Base-by-base conservation (phyloP, 2,329 filamentous ascomycete species). In the Chaetothyriales sp. region DNA sequence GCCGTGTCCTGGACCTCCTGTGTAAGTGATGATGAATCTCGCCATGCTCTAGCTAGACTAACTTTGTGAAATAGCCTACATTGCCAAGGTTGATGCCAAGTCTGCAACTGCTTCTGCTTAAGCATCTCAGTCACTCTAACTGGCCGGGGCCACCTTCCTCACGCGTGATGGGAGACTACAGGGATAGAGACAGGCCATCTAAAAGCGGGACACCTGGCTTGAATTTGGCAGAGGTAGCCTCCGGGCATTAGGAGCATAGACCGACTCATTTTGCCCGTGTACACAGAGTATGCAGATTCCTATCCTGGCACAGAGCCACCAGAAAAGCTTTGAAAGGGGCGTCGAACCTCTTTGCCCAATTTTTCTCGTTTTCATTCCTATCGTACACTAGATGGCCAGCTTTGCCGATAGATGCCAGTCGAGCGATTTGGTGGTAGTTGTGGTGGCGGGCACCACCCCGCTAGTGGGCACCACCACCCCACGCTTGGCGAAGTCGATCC, bases 1-100 rank as follows among this genome's bases (percentile, higher is more conserved):
- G 89, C 77, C 92, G 85, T 81, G 85, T 89, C 65, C 75, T 89
- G 62, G 85, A 92, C 74, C 84, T 92, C 64, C 68, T 71, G 58
- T 56, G 67, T 70, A 66, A 66, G 67, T 63, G 43, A 49, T n/a
- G 43, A 49, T 43, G 50, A 42, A 32, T 18, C 36, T 51, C 49
- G 53, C 47, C 48, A 52, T 28, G 47, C 49, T 32, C 53, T 48
- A 51, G 53, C 26, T 48, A 18, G 19, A 28, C 48, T 47, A 43
- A 57, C 65, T 15, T 15, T 39, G 32, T 69, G 55, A 67, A 59
- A 22, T 80, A 69, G 75, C 77, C 73, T 84, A 88, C 77, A 78
- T 89, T 65, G 76, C 84, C 72, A 85, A 86, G 78, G 81, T 83
- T 59, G 85, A 89, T 64, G 66, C 69, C 68, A 55, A 55, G 20